A percentile compares a stretch with the other conserved stretches of the same genome.
These are phyloP conservation scores for Aureobasidium musti DNA, from an alignment of 2,329 filamentous ascomycete species.

Conservation along the genomic window DNA sequence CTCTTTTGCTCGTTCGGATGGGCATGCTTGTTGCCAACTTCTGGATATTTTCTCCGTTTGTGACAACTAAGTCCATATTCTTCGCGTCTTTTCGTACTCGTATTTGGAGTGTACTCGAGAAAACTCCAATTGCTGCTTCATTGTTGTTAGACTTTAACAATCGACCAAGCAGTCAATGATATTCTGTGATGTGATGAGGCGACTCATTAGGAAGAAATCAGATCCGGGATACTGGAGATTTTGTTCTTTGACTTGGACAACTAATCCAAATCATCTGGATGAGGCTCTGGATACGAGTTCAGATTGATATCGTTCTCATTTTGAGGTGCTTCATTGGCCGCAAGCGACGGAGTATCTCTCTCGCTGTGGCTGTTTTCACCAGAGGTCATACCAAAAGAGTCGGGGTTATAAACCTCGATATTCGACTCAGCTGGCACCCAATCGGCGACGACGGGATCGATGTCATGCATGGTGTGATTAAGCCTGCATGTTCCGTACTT, in stretches of 20 bases:
- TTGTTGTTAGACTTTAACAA: no score
- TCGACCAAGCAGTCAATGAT: background rate
- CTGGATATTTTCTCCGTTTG: background rate
- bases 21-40: background rate
- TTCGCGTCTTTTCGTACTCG: background rate
- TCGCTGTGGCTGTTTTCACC: background rate
- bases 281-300: background rate
- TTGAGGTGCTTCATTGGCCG: background rate
- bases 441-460: constrained; percentile 28
- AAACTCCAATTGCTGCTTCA: background rate
- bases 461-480: constrained; percentile 20
- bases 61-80: background rate
- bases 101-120: background rate
- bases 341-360: background rate
- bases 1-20: background rate
- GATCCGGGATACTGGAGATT: no score
- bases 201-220: no score
- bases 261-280: background rate
- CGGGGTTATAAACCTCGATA: background rate
- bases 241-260: background rate
- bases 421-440: constrained; percentile 20
- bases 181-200: no score
- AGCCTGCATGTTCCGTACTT: constrained; percentile 37
- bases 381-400: background rate
- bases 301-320: background rate